Evolutionary conservation across 202 grass and related monocot species (phyloP).

Genomic region (Panicum virgatum): DNA sequence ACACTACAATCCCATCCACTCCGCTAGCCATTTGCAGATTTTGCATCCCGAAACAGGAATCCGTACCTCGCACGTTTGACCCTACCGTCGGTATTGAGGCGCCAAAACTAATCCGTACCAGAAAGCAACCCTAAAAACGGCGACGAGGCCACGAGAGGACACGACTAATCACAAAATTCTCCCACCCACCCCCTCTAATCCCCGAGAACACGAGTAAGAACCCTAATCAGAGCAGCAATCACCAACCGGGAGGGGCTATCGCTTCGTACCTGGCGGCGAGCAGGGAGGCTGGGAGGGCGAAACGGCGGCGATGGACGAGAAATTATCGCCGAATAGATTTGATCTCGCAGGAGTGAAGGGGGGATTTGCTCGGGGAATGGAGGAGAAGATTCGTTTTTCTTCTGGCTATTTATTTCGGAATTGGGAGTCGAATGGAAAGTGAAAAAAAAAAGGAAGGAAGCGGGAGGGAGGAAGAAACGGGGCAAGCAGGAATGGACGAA

Average conservation of each 20-base stretch:
- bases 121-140: neutral
- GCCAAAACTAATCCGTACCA: neutral
- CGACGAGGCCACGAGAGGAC: neutral
- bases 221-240: conserved; percentile 15
- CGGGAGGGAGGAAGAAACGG: neutral
- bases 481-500: neutral
- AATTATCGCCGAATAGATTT: neutral
- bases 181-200: neutral
- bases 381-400: conserved; percentile 25
- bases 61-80: conserved; percentile 1
- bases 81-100: neutral
- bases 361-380: neutral
- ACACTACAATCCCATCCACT: neutral
- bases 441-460: neutral
- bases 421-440: neutral
- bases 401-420: neutral
- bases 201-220: neutral
- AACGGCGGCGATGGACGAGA: neutral
- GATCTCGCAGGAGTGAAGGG: neutral
- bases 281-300: neutral
- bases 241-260: neutral
- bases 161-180: neutral
- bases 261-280: neutral
- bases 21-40: neutral
- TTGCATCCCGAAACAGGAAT: neutral